phyloP scores from a whole-genome alignment of 2,329 filamentous ascomycete genomes.

The Alternaria gansuensis region DNA sequence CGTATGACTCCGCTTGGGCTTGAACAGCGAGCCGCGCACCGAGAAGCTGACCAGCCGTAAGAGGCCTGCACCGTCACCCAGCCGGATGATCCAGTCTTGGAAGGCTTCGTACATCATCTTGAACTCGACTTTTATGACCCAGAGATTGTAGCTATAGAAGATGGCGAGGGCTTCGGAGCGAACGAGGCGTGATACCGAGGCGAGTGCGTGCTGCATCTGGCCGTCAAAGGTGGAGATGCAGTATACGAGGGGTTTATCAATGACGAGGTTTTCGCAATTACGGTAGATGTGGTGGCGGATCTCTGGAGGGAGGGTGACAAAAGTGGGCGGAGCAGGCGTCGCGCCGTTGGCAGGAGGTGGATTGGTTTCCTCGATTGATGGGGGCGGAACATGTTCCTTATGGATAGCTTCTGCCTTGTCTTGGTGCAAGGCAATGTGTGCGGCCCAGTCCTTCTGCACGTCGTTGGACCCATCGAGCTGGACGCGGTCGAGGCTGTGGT shows the following conservation, averaged over 20 bases:
- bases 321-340: conserved; percentile 31
- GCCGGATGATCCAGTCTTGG: conserved; percentile 50
- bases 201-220: conserved; percentile 51
- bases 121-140: conserved; percentile 53
- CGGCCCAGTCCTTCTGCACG: conserved; percentile 35
- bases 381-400: conserved; percentile 15
- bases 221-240: conserved; percentile 51
- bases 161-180: conserved; percentile 51
- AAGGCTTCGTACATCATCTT: conserved; percentile 54
- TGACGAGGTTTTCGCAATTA: conserved; percentile 48
- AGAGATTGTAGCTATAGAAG: conserved; percentile 54
- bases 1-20: conserved; percentile 39
- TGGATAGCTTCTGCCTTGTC: conserved; percentile 25
- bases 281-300: conserved; percentile 52
- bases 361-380: neutral
- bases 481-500: conserved; percentile 33
- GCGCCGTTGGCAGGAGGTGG: conserved; percentile 12
- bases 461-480: conserved; percentile 24
- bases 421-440: conserved; percentile 23
- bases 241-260: conserved; percentile 52
- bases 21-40: conserved; percentile 48
- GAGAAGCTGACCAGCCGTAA: conserved; percentile 47
- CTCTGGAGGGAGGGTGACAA: conserved; percentile 51
- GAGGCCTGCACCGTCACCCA: conserved; percentile 43
- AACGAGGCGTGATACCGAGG: conserved; percentile 47